Percentiles rank a stretch among this genome's conserved stretches.
These are phyloP conservation scores for Pachysandra terminalis DNA, from an alignment of 164 flowering plant species.

Conservation along the genomic window DNA sequence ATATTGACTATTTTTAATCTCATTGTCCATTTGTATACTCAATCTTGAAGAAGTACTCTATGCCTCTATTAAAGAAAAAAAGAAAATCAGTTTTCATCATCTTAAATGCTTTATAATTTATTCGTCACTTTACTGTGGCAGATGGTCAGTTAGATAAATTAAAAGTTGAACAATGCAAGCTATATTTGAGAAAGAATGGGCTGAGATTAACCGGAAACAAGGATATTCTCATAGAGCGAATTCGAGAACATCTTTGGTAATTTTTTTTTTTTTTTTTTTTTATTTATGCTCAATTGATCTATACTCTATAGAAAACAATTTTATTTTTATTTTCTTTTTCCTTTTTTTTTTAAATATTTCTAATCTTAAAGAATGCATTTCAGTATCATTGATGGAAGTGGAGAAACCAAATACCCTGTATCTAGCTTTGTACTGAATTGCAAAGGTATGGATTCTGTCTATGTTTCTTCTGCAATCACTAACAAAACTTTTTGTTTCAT, in stretches of 20 bases:
- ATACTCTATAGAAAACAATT: no score
- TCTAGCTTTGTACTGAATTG: slow-evolving; percentile 80
- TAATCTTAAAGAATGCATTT: slow-evolving; percentile 5
- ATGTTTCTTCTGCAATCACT: no score
- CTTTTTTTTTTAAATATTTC: not conserved
- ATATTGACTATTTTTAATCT: no score
- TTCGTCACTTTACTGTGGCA: slow-evolving; percentile 17
- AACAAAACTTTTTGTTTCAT: not conserved
- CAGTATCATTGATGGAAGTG: slow-evolving; percentile 68
- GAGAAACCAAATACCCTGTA: slow-evolving; percentile 66
- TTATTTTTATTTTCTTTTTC: not conserved
- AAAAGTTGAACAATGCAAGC: slow-evolving; percentile 78
- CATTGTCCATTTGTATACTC: no score
- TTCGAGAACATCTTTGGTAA: slow-evolving; percentile 70
- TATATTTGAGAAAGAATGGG: slow-evolving; percentile 70
- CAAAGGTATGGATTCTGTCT: slow-evolving; percentile 44
- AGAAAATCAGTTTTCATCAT: no score
- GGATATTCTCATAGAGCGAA: slow-evolving; percentile 55
- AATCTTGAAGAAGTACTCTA: no score
- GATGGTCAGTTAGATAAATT: slow-evolving; percentile 65
- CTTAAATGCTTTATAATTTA: not conserved
- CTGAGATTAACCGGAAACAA: slow-evolving; percentile 72
- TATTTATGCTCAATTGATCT: not conserved
- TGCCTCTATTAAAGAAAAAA: no score
- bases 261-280: slow-evolving; percentile 2